Evolutionary conservation across 306 rosid genomes (phyloP).

Genomic region (Vigna angularis): DNA sequence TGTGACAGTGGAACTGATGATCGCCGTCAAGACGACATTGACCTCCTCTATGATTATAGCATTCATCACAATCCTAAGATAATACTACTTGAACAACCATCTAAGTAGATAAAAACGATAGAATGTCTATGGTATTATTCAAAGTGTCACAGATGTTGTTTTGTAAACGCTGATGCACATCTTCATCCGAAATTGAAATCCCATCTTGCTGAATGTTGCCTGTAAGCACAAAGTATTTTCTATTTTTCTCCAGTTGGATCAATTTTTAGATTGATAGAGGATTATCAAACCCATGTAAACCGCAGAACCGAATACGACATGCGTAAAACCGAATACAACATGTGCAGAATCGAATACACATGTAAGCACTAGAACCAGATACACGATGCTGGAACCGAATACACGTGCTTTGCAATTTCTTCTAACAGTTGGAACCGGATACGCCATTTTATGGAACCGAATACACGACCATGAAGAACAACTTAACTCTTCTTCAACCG

Average conservation of each 20-base stretch:
- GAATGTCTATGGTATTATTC: not conserved
- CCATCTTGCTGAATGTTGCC: not conserved
- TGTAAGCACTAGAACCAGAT: too few relatives aligned
- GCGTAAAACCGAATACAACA: too few relatives aligned
- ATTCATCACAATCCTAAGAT: constrained; percentile 31
- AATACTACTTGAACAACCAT: constrained; percentile 18
- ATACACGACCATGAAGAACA: too few relatives aligned
- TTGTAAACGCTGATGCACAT: constrained; percentile 6
- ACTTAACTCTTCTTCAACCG: too few relatives aligned
- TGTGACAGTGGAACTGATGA: constrained; percentile 15
- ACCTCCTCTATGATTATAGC: constrained; percentile 41
- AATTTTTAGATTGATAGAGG: not conserved
- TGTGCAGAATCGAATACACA: too few relatives aligned
- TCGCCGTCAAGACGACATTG: constrained; percentile 38
- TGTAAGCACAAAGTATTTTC: not conserved
- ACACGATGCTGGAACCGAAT: too few relatives aligned
- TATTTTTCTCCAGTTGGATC: constrained; percentile 41
- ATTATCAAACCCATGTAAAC: constrained; percentile 24
- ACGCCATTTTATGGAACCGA: too few relatives aligned
- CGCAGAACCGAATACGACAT: too few relatives aligned
- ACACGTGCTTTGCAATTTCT: too few relatives aligned
- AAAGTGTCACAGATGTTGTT: constrained; percentile 5
- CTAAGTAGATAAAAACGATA: constrained; percentile 35
- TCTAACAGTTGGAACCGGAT: too few relatives aligned
- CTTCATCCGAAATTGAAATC: constrained; percentile 24